Evolutionary conservation across 1,284 basidiomycete species (phyloP), one percentile per base, ranked within the genome.

Genomic region (Apiotrichum mycotoxinovorans): DNA sequence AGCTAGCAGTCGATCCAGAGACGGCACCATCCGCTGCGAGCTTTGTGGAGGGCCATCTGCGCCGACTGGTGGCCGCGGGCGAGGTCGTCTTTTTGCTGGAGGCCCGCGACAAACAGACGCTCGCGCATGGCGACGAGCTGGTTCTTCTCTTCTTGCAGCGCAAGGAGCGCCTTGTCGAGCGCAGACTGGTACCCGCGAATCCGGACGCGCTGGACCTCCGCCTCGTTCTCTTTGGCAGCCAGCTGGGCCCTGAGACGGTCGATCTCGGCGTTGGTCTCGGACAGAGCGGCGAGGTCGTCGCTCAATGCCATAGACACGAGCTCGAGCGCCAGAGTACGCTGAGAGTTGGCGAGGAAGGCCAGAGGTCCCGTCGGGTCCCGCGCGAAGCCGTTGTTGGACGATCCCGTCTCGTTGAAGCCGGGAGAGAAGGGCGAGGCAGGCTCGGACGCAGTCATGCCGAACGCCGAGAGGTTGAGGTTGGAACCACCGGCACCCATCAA

Each of bases 81-180:
- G 9, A 20, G 18, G 11, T 20, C 27, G 44, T 46, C 44, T 18
- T 33, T 46, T 4, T 46, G 44, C 27, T 46, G 5, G n/a, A 46
- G 22, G 26, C 44, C 44, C 18, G 4, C 20, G 8, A 44, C 27
- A 15, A 44, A 38, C n/a, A 54, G 43, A 5, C 26, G 27, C 27
- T 38, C 52, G 38, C 52, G 52, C 52, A 54, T 54, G 22, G 45
- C 45, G 37, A 54, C 35, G 25, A 54, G 52, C n/a, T 37, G 20
- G 34, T 8, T 41, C n/a, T 46, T 38, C 46, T 54, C 52, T 38
- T 54, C 52, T 38, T 54, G 26, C 38, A 54, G 37, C 3, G 52
- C 37, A 30, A 40, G 20, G 30, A 54, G 52, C 27, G 46, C 46
- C 25, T 25, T 25, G 46, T 54, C 52, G n/a, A 54, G 40, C 12